Percentiles rank a stretch among this genome's conserved stretches.
Evolutionary conservation across 2,329 filamentous ascomycete genomes (phyloP).

Genomic region (Botrytis porri): DNA sequence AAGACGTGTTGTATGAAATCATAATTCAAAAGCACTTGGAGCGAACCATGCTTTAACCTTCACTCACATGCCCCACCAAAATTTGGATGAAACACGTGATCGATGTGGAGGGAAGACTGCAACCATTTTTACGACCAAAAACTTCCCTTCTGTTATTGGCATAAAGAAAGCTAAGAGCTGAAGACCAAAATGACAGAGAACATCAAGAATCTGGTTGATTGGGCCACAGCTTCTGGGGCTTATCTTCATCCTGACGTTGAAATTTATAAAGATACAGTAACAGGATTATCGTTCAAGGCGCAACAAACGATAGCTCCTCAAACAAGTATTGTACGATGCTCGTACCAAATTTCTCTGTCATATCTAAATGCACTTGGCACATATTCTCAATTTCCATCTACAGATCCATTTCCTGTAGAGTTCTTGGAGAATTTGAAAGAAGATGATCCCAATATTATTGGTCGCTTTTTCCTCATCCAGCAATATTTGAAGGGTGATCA

Average conservation of each 20-base stretch:
- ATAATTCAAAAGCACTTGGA: not conserved
- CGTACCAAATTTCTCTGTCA: conserved; percentile 54
- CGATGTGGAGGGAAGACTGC: not conserved
- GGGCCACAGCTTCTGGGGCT: conserved; percentile 49
- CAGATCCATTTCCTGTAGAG: conserved; percentile 44
- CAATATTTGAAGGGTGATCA: conserved; percentile 57
- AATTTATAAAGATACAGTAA: conserved; percentile 50
- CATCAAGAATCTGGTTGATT: conserved; percentile 45
- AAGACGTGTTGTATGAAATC: not conserved
- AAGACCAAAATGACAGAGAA: not conserved
- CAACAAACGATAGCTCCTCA: conserved; percentile 23
- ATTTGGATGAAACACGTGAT: not conserved
- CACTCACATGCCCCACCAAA: not conserved
- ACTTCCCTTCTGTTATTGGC: not conserved
- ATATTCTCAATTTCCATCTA: conserved; percentile 33
- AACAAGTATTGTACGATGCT: conserved; percentile 49
- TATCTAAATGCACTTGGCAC: conserved; percentile 53
- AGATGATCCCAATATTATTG: conserved; percentile 52
- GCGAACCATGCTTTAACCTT: not conserved
- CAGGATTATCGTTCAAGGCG: conserved; percentile 51
- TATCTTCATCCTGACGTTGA: conserved; percentile 51
- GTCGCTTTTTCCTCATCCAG: conserved; percentile 66
- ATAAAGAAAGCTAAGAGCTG: not conserved
- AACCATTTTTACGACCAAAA: not conserved
- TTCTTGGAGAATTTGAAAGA: conserved; percentile 51